These are phyloP conservation scores for Pichia heedii DNA, from an alignment of 805 yeast genomes.

Conservation along the genomic window DNA sequence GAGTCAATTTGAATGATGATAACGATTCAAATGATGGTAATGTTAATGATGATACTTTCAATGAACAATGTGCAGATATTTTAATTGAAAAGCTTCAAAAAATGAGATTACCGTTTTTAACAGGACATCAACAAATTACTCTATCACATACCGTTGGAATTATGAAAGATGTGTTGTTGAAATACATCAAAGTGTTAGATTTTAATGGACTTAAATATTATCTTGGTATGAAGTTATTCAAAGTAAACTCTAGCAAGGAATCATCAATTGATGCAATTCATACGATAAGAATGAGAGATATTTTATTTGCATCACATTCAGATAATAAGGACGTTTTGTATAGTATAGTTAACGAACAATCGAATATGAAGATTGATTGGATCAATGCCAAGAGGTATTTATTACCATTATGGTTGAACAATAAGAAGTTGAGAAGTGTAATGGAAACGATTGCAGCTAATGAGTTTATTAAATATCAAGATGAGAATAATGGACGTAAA, in stretches of 20 bases:
- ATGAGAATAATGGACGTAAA: conserved; percentile 34
- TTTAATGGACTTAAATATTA: conserved; percentile 62
- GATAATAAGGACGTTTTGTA: conserved; percentile 63
- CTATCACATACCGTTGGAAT: conserved; percentile 62
- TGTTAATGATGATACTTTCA: conserved; percentile 15
- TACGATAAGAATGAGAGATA: conserved; percentile 66
- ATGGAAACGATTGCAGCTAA: conserved; percentile 66
- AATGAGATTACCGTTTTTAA: conserved; percentile 65
- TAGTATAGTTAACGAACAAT: conserved; percentile 36
- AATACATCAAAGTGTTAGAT: conserved; percentile 38
- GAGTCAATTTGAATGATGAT: conserved; percentile 14
- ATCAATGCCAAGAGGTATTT: conserved; percentile 48
- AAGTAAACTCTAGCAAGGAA: conserved; percentile 30
- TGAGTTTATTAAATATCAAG: conserved; percentile 40
- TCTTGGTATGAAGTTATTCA: conserved; percentile 61
- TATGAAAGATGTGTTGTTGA: conserved; percentile 43
- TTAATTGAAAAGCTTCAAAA: conserved; percentile 54
- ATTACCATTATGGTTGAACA: conserved; percentile 61
- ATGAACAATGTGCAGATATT: conserved; percentile 30
- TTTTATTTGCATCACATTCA: conserved; percentile 81
- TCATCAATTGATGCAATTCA: conserved; percentile 10
- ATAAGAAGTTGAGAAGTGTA: conserved; percentile 35
- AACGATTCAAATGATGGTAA: conserved; percentile 19
- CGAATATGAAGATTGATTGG: conserved; percentile 41
- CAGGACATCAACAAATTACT: conserved; percentile 88